phyloP scores from a whole-genome alignment of 106 monocot species.

The Allium cepa region DNA sequence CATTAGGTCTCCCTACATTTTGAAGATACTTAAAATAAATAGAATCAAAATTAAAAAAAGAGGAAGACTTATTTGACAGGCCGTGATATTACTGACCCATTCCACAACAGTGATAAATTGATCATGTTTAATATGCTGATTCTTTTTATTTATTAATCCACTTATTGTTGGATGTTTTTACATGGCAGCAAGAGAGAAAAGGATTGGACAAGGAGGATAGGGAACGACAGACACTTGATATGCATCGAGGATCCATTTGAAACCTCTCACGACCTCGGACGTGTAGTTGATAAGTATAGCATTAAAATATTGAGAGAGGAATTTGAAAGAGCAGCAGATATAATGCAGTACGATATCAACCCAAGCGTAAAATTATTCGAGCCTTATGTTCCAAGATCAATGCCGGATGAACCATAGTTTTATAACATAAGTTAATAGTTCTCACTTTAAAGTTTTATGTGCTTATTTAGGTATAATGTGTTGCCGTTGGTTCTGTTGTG shows the following conservation, averaged over 20 bases:
- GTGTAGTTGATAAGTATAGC: conserved; percentile 80
- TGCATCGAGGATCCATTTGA: conserved; percentile 99
- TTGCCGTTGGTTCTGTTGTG: too few species aligned
- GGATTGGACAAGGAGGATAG: conserved; percentile 91
- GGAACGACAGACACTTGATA: conserved; percentile 88
- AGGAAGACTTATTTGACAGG: too few species aligned
- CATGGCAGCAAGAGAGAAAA: conserved; percentile 60
- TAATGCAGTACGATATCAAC: conserved; percentile 58
- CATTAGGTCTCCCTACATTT: too few species aligned
- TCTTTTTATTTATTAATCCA: neutral
- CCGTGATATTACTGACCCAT: too few species aligned
- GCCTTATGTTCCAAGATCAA: conserved; percentile 35
- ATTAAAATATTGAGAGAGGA: conserved; percentile 90
- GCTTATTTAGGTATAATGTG: too few species aligned
- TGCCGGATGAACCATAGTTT: neutral
- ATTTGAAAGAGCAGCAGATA: conserved; percentile 87
- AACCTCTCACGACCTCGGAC: conserved; percentile 81
- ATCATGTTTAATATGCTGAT: neutral
- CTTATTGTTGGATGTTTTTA: neutral
- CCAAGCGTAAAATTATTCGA: conserved; percentile 63
- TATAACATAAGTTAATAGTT: neutral
- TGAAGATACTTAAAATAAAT: too few species aligned
- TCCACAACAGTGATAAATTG: too few species aligned
- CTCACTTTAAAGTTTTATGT: too few species aligned
- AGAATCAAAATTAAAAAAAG: too few species aligned